Base-by-base conservation (phyloP, 2,329 filamentous ascomycete species). In the Pleoardoris graminearum region DNA sequence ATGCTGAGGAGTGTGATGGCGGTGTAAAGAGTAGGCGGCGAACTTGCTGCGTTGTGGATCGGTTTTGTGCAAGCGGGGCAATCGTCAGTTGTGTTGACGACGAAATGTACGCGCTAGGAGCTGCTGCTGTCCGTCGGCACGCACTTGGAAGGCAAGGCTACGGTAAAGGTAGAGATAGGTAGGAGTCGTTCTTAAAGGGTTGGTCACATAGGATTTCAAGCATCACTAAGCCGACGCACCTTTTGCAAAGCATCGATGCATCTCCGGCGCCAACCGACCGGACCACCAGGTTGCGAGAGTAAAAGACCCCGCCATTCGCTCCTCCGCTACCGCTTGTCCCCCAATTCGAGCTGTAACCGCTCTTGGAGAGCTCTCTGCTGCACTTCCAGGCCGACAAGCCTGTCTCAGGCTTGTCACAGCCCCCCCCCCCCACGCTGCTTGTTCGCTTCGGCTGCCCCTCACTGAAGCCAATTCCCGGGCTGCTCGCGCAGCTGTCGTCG, bases 181-280 rank as follows among this genome's bases (percentile, higher is more conserved):
- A 51, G 52, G 52, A 57, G 56, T 52, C 51, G 52, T 44, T 62
- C 65, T 62, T 51, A 58, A 60, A 54, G 50, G 44, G 43, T 54
- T 51, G 54, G 53, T 58, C 57, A 61, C 60, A 56, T 55, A 60
- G 57, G 61, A 61, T 56, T 55, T 57, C 55, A 58, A 60, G 59
- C 60, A 70, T 70, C 69, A 71, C 61, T 71, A 70, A 71, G 68
- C 68, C 50, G 60, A 52, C 36, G 55, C 55, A 55, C 46, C 46
- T 62, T 59, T 67, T 63, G 56, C 63, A 65, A 66, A 63, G 63
- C 68, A 65, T 36, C 33, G 12, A 16, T 36, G 10, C 8, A 36
- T 67, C 58, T 69, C 67, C 70, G 67, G 61, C 55, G 57, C 63
- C 60, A 66, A 51, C 56, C 55, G 60, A 53, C 59, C 61, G 62